These are phyloP conservation scores for Urostyla sp. DNA, from an alignment of 73 alveolate species.

Conservation along the genomic window DNA sequence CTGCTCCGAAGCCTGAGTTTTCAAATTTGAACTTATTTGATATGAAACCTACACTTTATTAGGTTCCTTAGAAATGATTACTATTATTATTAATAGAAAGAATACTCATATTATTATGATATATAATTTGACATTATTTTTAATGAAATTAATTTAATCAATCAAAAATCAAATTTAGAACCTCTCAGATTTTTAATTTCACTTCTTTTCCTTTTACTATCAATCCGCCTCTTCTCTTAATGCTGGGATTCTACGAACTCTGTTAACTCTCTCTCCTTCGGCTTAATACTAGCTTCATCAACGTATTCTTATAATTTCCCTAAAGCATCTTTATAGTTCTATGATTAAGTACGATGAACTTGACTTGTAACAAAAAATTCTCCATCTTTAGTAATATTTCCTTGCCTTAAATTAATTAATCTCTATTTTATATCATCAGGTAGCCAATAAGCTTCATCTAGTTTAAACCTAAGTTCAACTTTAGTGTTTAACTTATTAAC, in stretches of 20 bases:
- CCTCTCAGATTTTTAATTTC: conserved; percentile 45
- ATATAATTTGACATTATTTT: too few relatives aligned
- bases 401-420: neutral
- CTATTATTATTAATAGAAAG: too few relatives aligned
- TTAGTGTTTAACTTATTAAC: conserved; percentile 73
- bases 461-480: conserved; percentile 55
- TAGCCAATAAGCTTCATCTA: conserved; percentile 49
- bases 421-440: conserved; percentile 61
- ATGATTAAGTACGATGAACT: conserved; percentile 55
- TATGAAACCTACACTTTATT: too few relatives aligned
- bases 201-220: conserved; percentile 48
- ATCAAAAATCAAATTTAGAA: conserved; percentile 22
- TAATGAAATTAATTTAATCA: too few relatives aligned
- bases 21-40: too few relatives aligned
- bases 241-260: conserved; percentile 20
- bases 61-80: too few relatives aligned
- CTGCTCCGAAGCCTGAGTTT: too few relatives aligned
- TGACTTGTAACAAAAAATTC: conserved; percentile 42
- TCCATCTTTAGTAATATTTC: conserved; percentile 31
- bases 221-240: conserved; percentile 33
- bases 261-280: conserved; percentile 40
- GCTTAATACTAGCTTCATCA: conserved; percentile 31
- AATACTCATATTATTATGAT: too few relatives aligned
- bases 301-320: conserved; percentile 41
- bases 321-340: conserved; percentile 52